phyloP scores from a whole-genome alignment of 2,329 filamentous ascomycete genomes.

The Ceratocystis diversiconidia region DNA sequence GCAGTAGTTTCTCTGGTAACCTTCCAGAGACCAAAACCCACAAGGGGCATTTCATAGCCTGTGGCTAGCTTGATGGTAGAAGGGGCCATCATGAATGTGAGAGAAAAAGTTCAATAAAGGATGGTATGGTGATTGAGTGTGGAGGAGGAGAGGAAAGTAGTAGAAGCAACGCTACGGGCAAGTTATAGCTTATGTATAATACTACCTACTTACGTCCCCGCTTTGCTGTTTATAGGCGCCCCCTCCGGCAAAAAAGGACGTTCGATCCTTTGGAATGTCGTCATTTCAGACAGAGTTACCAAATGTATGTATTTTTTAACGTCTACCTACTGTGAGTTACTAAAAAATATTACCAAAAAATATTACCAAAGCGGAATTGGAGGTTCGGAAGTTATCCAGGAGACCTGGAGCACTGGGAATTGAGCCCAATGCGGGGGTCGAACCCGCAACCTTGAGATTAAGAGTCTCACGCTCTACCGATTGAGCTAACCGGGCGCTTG shows the following conservation, averaged over 20 bases:
- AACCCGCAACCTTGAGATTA: slow-evolving; percentile 35
- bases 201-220: not conserved
- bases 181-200: not conserved
- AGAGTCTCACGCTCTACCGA: slow-evolving; percentile 63
- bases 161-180: slow-evolving; percentile 20
- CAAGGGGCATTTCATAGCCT: slow-evolving; percentile 57
- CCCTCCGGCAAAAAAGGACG: slow-evolving; percentile 19
- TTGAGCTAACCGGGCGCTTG: slow-evolving; percentile 47
- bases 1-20: slow-evolving; percentile 58
- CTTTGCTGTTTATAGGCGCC: slow-evolving; percentile 23
- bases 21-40: slow-evolving; percentile 74
- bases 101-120: not conserved
- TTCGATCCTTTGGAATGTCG: slow-evolving; percentile 34
- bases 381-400: not conserved
- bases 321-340: too few species aligned
- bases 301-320: too few species aligned
- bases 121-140: not conserved
- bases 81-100: slow-evolving; percentile 16
- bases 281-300: slow-evolving; percentile 23
- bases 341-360: slow-evolving; percentile 2
- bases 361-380: not conserved
- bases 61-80: slow-evolving; percentile 44
- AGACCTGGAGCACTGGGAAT: slow-evolving; percentile 19
- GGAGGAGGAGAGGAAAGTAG: slow-evolving; percentile 17
- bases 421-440: slow-evolving; percentile 26